phyloP scores from a whole-genome alignment of 768 basidiomycete species.

The Leccinum aurantiacum region DNA sequence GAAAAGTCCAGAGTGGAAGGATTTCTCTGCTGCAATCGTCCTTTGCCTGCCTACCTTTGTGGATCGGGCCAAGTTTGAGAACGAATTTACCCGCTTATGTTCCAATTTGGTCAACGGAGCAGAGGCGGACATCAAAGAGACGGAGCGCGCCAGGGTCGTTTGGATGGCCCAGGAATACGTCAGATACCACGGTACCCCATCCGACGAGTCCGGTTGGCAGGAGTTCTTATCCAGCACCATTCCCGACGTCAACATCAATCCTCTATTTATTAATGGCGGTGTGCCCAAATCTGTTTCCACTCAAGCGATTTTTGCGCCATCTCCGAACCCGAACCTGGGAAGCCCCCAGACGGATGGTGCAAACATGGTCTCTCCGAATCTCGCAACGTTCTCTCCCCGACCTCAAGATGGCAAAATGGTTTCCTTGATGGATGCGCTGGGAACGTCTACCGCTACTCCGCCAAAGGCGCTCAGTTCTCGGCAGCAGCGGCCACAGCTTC shows the following conservation, averaged over 20 bases:
- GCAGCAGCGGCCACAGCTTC: slow-evolving; percentile 25
- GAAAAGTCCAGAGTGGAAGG: slow-evolving; percentile 49
- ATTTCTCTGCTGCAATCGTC: slow-evolving; percentile 61
- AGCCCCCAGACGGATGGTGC: slow-evolving; percentile 18
- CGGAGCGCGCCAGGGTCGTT: slow-evolving; percentile 45
- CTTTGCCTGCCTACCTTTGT: slow-evolving; percentile 60
- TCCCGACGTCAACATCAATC: slow-evolving; percentile 37
- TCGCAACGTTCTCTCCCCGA: slow-evolving; percentile 53
- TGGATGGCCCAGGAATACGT: slow-evolving; percentile 73
- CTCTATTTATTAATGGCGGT: slow-evolving; percentile 26
- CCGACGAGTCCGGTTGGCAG: slow-evolving; percentile 55
- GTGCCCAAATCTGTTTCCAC: slow-evolving; percentile 50
- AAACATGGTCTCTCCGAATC: slow-evolving; percentile 40
- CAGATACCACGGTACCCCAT: slow-evolving; percentile 52
- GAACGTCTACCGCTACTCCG: slow-evolving; percentile 21
- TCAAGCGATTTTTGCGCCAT: slow-evolving; percentile 52
- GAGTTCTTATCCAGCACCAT: slow-evolving; percentile 54
- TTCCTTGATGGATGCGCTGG: slow-evolving; percentile 49
- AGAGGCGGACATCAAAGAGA: slow-evolving; percentile 37
- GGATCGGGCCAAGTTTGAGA: slow-evolving; percentile 58
- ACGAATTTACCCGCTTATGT: slow-evolving; percentile 68
- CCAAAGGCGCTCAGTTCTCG: slow-evolving; percentile 26
- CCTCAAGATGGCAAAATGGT: slow-evolving; percentile 44
- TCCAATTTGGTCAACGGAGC: slow-evolving; percentile 63
- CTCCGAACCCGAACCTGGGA: slow-evolving; percentile 42